These are phyloP conservation scores for Trichoderma orchidacearum DNA, from an alignment of 495 filamentous ascomycete genomes.

Conservation along the genomic window DNA sequence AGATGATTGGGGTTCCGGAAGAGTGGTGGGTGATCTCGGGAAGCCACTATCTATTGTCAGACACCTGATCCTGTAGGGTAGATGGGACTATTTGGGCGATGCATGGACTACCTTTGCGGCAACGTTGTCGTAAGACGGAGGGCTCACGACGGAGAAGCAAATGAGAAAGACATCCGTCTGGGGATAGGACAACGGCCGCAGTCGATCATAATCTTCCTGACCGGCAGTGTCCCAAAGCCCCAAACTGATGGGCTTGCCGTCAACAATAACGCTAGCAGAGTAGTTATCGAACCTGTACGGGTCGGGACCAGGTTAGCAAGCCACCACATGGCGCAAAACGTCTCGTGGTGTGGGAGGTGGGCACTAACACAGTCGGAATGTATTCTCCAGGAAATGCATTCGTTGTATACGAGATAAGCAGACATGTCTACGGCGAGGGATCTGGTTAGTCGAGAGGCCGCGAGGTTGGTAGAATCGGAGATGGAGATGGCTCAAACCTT, in stretches of 20 bases:
- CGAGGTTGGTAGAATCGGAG: background rate
- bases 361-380: constrained; percentile 90
- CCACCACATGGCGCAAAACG: too few relatives aligned
- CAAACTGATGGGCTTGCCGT: constrained; percentile 91
- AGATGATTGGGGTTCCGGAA: constrained; percentile 86
- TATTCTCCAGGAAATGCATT: constrained; percentile 99
- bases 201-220: constrained; percentile 95
- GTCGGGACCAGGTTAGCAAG: constrained; percentile 13
- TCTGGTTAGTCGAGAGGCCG: constrained; percentile 14
- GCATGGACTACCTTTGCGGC: constrained; percentile 91
- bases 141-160: constrained; percentile 97
- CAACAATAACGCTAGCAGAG: constrained; percentile 96
- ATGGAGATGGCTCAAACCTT: constrained; percentile 49
- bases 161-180: constrained; percentile 98
- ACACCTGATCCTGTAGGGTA: background rate
- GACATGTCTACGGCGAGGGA: constrained; percentile 64
- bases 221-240: constrained; percentile 98
- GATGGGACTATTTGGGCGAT: background rate
- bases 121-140: constrained; percentile 95
- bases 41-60: constrained; percentile 56
- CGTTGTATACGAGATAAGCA: constrained; percentile 97
- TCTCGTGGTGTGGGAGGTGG: background rate
- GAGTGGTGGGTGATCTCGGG: constrained; percentile 97
- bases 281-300: constrained; percentile 93
- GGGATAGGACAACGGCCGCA: constrained; percentile 90